These are phyloP conservation scores for Diaporthe vexans DNA, from an alignment of 2,329 filamentous ascomycete genomes.

Conservation along the genomic window DNA sequence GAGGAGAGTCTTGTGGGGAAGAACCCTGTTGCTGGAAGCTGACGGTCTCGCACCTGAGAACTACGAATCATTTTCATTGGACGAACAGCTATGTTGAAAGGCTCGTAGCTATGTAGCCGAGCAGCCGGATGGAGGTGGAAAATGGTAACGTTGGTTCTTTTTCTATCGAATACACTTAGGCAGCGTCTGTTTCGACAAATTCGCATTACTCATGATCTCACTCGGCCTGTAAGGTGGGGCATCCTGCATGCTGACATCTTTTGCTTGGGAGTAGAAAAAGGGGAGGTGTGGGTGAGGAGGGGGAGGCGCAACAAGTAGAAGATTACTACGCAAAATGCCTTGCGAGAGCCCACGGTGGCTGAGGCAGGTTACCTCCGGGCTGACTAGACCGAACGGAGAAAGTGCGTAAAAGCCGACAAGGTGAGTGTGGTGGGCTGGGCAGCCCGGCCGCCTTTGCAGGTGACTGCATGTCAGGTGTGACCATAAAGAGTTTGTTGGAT, in stretches of 20 bases:
- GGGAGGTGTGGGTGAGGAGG: neutral
- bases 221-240: too few species aligned
- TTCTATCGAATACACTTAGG: neutral
- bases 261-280: neutral
- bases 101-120: neutral
- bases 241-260: too few species aligned
- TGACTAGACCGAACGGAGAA: conserved; percentile 1
- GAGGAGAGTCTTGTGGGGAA: neutral
- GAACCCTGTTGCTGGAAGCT: neutral
- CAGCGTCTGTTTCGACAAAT: neutral
- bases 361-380: neutral
- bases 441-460: neutral
- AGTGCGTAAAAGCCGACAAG: neutral
- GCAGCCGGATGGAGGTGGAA: neutral
- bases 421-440: neutral
- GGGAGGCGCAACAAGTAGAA: neutral
- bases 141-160: neutral
- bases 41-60: neutral
- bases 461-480: conserved; percentile 10
- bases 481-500: neutral
- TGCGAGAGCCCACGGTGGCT: neutral
- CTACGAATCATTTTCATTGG: neutral
- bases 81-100: too few species aligned
- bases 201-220: neutral
- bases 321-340: conserved; percentile 3